These are phyloP conservation scores for Zizania palustris DNA, from an alignment of 202 grass and related monocot genomes.

Conservation along the genomic window DNA sequence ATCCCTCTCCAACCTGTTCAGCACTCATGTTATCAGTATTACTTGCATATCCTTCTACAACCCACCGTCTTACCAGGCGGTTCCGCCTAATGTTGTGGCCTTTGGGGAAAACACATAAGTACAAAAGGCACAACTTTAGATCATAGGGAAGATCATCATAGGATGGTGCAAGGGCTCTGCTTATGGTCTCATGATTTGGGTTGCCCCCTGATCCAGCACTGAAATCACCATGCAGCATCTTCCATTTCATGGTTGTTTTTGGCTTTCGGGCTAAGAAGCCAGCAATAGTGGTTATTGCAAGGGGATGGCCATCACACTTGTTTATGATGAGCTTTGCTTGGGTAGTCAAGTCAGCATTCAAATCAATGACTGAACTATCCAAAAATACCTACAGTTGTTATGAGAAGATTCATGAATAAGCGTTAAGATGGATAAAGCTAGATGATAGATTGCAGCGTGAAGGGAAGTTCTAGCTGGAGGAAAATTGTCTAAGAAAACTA, in stretches of 20 bases:
- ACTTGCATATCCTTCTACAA: slow-evolving; percentile 34
- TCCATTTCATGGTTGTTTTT: neutral
- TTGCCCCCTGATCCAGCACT: neutral
- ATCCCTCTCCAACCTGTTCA: neutral
- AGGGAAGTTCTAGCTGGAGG: too few relatives aligned
- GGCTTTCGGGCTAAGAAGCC: neutral
- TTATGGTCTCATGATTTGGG: neutral
- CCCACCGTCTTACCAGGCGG: slow-evolving; percentile 26
- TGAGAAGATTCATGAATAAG: neutral
- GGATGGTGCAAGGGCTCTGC: neutral
- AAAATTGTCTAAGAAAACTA: too few relatives aligned
- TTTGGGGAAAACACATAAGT: slow-evolving; percentile 23
- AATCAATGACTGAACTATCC: neutral
- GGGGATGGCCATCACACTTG: neutral
- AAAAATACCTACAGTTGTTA: neutral
- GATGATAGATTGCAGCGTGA: too few relatives aligned
- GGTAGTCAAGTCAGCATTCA: neutral
- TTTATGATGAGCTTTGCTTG: neutral
- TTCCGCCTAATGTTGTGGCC: neutral
- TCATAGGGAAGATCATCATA: neutral
- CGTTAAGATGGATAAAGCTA: neutral
- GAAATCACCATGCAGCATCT: neutral
- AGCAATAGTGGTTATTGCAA: neutral
- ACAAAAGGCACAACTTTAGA: slow-evolving; percentile 4
- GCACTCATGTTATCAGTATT: neutral